Evolutionary conservation across 495 filamentous ascomycete species (phyloP).

Genomic region (Aspergillus sclerotiicarbonarius): DNA sequence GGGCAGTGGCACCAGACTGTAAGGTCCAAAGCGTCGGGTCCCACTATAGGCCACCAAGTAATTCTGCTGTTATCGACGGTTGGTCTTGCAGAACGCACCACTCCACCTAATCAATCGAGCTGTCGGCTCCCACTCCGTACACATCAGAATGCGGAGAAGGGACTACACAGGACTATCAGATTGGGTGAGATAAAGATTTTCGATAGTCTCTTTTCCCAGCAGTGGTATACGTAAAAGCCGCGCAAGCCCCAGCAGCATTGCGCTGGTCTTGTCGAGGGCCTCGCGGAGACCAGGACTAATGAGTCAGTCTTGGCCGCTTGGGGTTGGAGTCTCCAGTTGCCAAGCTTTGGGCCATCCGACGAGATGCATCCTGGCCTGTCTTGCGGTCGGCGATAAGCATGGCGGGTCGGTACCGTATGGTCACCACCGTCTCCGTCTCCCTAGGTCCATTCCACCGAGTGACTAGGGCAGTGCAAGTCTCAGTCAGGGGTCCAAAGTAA

Average conservation of each 20-base stretch:
- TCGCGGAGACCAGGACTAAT: not conserved
- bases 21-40: not conserved
- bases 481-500: not conserved
- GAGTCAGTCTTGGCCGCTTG: not conserved
- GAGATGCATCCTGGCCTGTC: not conserved
- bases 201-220: not conserved
- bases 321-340: not conserved
- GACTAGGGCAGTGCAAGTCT: no score
- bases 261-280: not conserved
- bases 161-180: not conserved
- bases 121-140: not conserved
- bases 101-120: not conserved
- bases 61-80: not conserved
- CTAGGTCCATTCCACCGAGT: no score
- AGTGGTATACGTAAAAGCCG: not conserved
- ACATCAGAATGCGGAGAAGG: not conserved
- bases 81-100: not conserved
- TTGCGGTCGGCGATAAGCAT: not conserved
- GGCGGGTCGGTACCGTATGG: not conserved
- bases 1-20: not conserved
- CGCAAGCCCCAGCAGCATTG: not conserved
- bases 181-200: not conserved
- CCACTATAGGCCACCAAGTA: not conserved
- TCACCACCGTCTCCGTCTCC: no score
- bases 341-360: slow-evolving; percentile 2